These are phyloP conservation scores for Cryphonectria radicalis DNA, from an alignment of 2,329 filamentous ascomycete genomes.

Conservation along the genomic window DNA sequence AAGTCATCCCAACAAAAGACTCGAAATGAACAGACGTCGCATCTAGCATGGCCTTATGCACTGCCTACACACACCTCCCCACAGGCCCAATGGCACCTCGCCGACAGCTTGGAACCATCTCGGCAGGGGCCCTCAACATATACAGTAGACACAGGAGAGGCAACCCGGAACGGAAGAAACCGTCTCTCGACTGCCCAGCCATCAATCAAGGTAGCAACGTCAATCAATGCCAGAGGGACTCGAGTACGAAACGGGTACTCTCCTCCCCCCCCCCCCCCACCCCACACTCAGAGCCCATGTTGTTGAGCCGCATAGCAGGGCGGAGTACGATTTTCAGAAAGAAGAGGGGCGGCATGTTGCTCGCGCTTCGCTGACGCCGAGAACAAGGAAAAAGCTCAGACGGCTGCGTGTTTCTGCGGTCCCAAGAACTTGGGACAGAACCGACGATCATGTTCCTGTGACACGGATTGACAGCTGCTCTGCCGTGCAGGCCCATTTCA, in stretches of 20 bases:
- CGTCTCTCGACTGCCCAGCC: neutral
- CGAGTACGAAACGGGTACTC: neutral
- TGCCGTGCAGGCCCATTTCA: neutral
- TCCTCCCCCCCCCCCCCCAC: too few species aligned
- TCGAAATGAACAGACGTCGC: neutral
- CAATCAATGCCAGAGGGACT: neutral
- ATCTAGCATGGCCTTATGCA: neutral
- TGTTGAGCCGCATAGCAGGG: conserved; percentile 6
- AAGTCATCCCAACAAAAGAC: neutral
- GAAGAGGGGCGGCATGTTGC: neutral
- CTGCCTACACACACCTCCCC: neutral
- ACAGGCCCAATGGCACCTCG: neutral
- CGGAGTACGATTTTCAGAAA: neutral
- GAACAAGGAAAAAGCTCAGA: neutral
- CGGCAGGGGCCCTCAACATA: neutral
- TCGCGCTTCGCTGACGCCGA: conserved; percentile 1
- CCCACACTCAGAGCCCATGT: neutral
- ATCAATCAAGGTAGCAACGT: neutral
- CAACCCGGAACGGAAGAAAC: neutral
- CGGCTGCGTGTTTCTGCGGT: neutral
- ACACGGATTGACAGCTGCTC: conserved; percentile 10
- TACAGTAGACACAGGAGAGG: neutral
- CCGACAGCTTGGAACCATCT: neutral
- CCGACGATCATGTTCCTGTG: conserved; percentile 15
- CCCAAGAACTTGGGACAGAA: conserved; percentile 10